These are phyloP conservation scores for Arabidopsis suecica DNA, from an alignment of 345 rosid genomes.

Conservation along the genomic window DNA sequence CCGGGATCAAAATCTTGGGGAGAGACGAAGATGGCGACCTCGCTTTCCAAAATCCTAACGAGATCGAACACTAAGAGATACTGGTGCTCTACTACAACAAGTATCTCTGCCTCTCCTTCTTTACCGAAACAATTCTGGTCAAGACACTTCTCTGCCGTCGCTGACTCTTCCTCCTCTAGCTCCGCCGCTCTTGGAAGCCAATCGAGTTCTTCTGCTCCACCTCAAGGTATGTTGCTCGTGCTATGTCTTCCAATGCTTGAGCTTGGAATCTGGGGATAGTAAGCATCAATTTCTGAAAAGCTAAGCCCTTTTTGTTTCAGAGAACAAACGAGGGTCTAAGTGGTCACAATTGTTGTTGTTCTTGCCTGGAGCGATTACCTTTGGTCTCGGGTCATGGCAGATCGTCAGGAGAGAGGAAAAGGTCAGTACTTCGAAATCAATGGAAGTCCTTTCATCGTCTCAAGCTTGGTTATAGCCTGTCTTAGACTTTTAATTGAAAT, in stretches of 20 bases:
- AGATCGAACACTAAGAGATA: slow-evolving; percentile 40
- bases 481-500: neutral
- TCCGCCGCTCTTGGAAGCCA: slow-evolving; percentile 47
- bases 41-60: slow-evolving; percentile 56
- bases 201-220: slow-evolving; percentile 40
- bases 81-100: slow-evolving; percentile 29
- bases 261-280: slow-evolving; percentile 1
- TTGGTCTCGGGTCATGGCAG: slow-evolving; percentile 99
- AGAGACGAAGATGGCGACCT: slow-evolving; percentile 49
- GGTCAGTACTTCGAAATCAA: slow-evolving; percentile 48
- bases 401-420: slow-evolving; percentile 89
- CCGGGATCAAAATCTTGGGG: slow-evolving; percentile 39
- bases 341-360: slow-evolving; percentile 79
- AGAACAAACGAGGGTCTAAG: slow-evolving; percentile 48
- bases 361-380: slow-evolving; percentile 86
- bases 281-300: neutral
- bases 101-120: slow-evolving; percentile 16
- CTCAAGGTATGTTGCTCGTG: slow-evolving; percentile 48
- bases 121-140: slow-evolving; percentile 33
- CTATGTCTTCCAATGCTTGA: slow-evolving; percentile 21
- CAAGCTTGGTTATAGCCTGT: neutral
- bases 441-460: neutral
- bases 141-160: slow-evolving; percentile 37
- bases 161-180: slow-evolving; percentile 48
- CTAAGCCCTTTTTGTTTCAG: slow-evolving; percentile 33